Base-by-base conservation (phyloP, 2,329 filamentous ascomycete species). In the Diaporthe vaccinii region DNA sequence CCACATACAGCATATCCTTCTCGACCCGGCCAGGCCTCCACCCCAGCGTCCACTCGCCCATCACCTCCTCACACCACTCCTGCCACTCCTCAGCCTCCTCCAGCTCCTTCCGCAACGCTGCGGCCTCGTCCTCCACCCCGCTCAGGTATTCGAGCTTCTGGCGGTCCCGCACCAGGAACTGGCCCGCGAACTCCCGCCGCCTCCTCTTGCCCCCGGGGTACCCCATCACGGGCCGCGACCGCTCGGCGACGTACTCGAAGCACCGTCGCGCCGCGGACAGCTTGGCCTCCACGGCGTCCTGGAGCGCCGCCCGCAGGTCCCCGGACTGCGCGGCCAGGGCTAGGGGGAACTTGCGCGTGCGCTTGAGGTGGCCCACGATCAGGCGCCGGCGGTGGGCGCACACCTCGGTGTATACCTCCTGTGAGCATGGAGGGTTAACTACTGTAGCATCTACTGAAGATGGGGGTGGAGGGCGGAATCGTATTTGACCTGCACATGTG, bases 1-100 rank as follows among this genome's bases (percentile, higher is more conserved):
- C 65, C 34, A 69, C 65, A 15, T 69, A 69, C 34, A 69, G 3
- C 65, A 69, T 69, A 8, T 14, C n/a, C n/a, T 9, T 41, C 49
- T 69, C 65, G 8, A 55, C 46, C n/a, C 7, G 14, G 6, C 7
- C 49, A 6, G 65, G 65, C n/a, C 65, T 69, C 65, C 65, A 69
- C 1, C 65, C 65, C 20, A 12, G 7, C 2, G 22, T 12, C 65
- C 65, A 69, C 9, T 17, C 20, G 0, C 0, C 34, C 2, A 28
- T 28, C 49, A 9, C n/a, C 2, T 34, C 3, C 6, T 2, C 10
- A 12, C 49, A 41, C 65, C 65, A 69, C 5, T 1, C n/a, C 2
- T 4, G 49, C 65, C 65, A 69, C 2, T 22, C 65, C 22, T 55
- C 65, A 3, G 65, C 49, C 34, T 15, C 34, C 14, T 28, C 49